Evolutionary conservation across 1,284 basidiomycete species (phyloP), one percentile per base, ranked within the genome.

Genomic region (Thelephora terrestris): DNA sequence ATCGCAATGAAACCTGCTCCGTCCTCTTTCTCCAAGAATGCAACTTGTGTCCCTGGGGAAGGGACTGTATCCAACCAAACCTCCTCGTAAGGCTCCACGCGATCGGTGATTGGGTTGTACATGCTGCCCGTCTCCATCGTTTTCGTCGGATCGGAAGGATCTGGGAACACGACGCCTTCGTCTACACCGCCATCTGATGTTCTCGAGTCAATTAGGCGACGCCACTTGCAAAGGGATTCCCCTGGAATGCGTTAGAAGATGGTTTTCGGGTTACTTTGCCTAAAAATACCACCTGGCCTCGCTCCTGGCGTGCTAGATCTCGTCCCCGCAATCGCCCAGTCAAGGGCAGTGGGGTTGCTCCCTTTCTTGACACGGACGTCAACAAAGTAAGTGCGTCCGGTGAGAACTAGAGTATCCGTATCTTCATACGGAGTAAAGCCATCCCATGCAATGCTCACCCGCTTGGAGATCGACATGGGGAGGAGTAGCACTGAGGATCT

Each of bases 21-120:
- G 25, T 46, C 45, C 27, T 35, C 45, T 25, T 46, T 46, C 45
- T 46, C 45, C 20, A 46, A 20, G 45, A 46, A 46, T 20, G 45
- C 45, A 10, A 46, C 23, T 12, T 17, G 24, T 12, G 25, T 46
- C 16, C 45, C 45, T 2, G 25, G 16, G 14, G 45, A 29, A 17
- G 45, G 45, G 20, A 35, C 45, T 17, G 20, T 35, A 17, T 46
- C 45, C 16, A 23, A 18, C 45, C 45, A 46, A 7, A 29, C 17
- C 29, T 46, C 45, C 24, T 46, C 32, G 17, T 46, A 46, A 3
- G 17, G 17, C 4, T 46, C 45, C 3, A 46, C 32, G 7, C 17
- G 24, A 21, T 35, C 27, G 3, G 27, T 46, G 16, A 9, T 29
- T 7, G 45, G 45, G 21, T 46, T 46, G 25, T 18, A 27, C 45